Evolutionary conservation across 2,329 filamentous ascomycete species (phyloP), one percentile per base, ranked within the genome.

Genomic region (Penicillium sp.): DNA sequence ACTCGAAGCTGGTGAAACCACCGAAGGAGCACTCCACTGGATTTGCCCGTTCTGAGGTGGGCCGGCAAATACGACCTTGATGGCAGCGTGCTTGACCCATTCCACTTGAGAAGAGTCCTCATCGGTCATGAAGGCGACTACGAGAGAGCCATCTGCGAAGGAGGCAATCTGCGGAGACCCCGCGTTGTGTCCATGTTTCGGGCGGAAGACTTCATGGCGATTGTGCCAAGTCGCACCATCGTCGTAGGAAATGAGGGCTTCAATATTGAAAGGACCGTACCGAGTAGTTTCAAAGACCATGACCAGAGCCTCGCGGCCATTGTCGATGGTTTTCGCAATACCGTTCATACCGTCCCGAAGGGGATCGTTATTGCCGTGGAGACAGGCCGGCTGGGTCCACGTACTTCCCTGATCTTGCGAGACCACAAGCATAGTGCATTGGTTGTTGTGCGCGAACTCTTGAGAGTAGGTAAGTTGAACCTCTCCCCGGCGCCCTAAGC

Each of bases 241-340:
- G 52, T 79, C 76, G 51, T 74, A 77, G 12, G 75, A 77, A 29
- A 78, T 61, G 1, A 74, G 69, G 26, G 75, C 76, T 59, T 79
- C 76, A 43, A 79, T 59, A 45, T 70, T 76, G 55, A 77, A 78
- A 1, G 68, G 60, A 12, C 69, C 65, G 33, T 67, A 68, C 2
- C 74, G 54, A 6, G 75, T 78, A 13, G 76, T 79, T 65, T 79
- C 76, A 51, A 78, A 74, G 12, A 78, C 74, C 66, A 79, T 75
- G 21, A 78, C 69, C 1, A 77, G 64, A 5, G 69, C 74, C 29
- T 72, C 70, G 5, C 54, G 60, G 2, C 67, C 67, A n/a, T 60
- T 62, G 12, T 73, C 71, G 29, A 58, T 57, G 3, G 65, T 70
- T 18, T 50, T 60, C 18, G 67, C 73, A 44, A 79, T 74, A 0